Conservation (phyloP, 805 yeast genomes). For the Kodamaea leandrae region DNA sequence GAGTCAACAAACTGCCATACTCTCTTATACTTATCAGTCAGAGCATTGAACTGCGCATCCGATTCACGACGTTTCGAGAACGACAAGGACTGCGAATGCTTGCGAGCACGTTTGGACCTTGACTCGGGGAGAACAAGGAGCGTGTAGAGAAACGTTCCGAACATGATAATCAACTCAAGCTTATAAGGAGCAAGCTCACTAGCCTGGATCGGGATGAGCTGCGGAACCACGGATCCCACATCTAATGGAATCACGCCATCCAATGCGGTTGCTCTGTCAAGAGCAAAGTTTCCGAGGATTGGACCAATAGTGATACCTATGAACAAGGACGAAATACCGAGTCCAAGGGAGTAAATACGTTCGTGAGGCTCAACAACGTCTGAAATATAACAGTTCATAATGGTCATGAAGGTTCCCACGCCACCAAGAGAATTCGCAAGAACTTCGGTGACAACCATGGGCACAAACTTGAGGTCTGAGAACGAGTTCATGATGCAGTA, state of each 20-base stretch:
- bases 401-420: constrained; percentile 49
- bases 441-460: constrained; percentile 43
- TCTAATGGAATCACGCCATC: not conserved
- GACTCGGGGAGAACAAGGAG: constrained; percentile 56
- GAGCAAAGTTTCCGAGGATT: constrained; percentile 43
- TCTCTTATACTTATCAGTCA: not conserved
- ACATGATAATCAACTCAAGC: constrained; percentile 32
- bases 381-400: constrained; percentile 66
- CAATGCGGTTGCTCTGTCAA: constrained; percentile 1
- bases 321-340: constrained; percentile 56
- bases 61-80: constrained; percentile 4
- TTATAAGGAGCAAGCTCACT: constrained; percentile 34
- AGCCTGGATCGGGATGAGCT: constrained; percentile 4
- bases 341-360: constrained; percentile 58
- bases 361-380: constrained; percentile 67
- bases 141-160: constrained; percentile 27
- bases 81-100: constrained; percentile 47
- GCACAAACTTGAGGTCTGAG: constrained; percentile 28
- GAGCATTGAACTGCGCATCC: not conserved
- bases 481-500: constrained; percentile 26
- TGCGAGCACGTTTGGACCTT: constrained; percentile 52
- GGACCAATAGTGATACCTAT: constrained; percentile 68
- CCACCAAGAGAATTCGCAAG: constrained; percentile 65
- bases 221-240: not conserved
- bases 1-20: not conserved